Percentiles rank a stretch among this genome's conserved stretches.
Evolutionary conservation across 2,329 filamentous ascomycete species (phyloP).

Genomic region (Neurospora sp.): DNA sequence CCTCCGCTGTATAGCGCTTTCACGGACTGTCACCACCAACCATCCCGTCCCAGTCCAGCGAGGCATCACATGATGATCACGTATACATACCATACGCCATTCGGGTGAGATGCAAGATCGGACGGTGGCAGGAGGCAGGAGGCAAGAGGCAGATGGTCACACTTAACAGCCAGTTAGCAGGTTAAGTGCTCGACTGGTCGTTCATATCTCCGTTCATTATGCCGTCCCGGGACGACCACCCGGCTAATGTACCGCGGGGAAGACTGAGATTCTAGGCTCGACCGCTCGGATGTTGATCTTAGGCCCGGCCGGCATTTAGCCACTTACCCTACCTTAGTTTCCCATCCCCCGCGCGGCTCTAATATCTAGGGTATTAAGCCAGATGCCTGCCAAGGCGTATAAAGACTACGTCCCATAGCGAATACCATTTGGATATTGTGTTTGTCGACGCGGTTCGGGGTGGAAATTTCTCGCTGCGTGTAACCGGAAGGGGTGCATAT

Average conservation of each 20-base stretch:
- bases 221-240: not conserved
- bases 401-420: not conserved
- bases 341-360: not conserved
- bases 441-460: not conserved
- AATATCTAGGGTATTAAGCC: not conserved
- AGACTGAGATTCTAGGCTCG: too few species aligned
- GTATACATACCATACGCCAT: too few species aligned
- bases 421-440: not conserved
- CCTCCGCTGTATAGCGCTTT: not conserved
- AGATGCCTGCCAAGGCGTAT: not conserved
- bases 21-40: too few species aligned
- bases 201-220: too few species aligned
- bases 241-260: not conserved
- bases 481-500: not conserved
- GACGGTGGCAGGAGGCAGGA: too few species aligned
- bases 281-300: not conserved
- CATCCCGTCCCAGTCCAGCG: too few species aligned
- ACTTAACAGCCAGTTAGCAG: too few species aligned
- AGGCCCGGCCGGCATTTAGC: not conserved
- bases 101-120: too few species aligned
- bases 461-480: not conserved
- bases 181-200: too few species aligned
- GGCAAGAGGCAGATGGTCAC: too few species aligned
- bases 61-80: too few species aligned
- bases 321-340: not conserved